Percentiles rank a stretch among this genome's conserved stretches.
Evolutionary conservation across 2,329 filamentous ascomycete genomes (phyloP).

Genomic region (Cordyceps fumosorosea): DNA sequence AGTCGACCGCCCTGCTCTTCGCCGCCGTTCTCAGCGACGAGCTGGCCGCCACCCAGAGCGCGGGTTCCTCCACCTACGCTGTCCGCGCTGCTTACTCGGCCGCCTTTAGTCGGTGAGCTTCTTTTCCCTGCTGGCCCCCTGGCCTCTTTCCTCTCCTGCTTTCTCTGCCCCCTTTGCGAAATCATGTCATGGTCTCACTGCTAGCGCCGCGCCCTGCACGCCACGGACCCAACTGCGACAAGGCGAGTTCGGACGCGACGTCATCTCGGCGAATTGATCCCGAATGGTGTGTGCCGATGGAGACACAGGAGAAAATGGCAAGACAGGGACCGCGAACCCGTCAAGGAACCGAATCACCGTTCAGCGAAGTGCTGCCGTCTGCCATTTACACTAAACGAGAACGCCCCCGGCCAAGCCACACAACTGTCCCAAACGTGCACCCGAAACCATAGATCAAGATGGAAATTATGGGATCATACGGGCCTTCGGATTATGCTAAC

Average conservation of each 20-base stretch:
- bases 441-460: neutral
- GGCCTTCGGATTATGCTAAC: slow-evolving; percentile 9
- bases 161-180: neutral
- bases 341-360: neutral
- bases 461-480: neutral
- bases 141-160: neutral
- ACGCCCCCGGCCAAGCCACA: neutral
- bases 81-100: slow-evolving; percentile 64
- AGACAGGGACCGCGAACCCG: neutral
- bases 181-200: neutral
- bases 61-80: slow-evolving; percentile 48
- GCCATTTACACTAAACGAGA: neutral
- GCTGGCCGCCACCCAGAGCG: slow-evolving; percentile 24
- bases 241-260: neutral
- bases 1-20: slow-evolving; percentile 68
- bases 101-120: slow-evolving; percentile 63
- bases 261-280: neutral
- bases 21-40: slow-evolving; percentile 63
- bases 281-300: neutral
- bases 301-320: neutral
- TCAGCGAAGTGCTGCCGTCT: neutral
- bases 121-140: slow-evolving; percentile 4
- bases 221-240: neutral
- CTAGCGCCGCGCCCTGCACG: neutral
- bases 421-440: neutral